Base-by-base conservation (phyloP, 2,329 filamentous ascomycete genomes). In the Arthrobotrys entomopaga region DNA sequence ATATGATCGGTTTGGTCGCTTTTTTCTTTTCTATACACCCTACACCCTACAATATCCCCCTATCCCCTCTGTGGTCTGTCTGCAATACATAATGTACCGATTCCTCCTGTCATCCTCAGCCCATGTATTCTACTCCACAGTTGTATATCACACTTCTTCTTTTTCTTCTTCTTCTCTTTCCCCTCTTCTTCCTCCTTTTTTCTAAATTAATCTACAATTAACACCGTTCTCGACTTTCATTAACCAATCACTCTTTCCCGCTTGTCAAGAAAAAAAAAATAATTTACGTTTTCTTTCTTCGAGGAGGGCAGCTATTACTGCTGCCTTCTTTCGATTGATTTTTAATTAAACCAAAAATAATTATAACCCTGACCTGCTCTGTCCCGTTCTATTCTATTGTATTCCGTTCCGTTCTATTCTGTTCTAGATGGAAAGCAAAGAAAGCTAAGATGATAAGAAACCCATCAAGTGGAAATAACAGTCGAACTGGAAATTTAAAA, bases 151-250 rank as follows among this genome's bases (percentile, higher is more conserved):
- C 29, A 34, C 29, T 34, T 69, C 56, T 60, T 26, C 22, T 58
- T n/a, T 38, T n/a, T n/a, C n/a, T n/a, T n/a, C n/a, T n/a, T n/a
- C n/a, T n/a, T n/a, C n/a, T n/a, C n/a, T n/a, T n/a, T n/a, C n/a
- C n/a, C n/a, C n/a, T n/a, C 22, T 60, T 59, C 57, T 49, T 40
- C 48, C 38, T 34, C 26, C 16, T 20, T 56, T 15, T 48, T 40
- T 40, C 19, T 11, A n/a, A n/a, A 19, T 46, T 24, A 64, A 34
- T 34, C 29, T 34, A 34, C 29, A 34, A 34, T 34, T 24, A 19
- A 43, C 19, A 48, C 40, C 4, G 42, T 61, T 61, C 49, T 73
- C 61, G 22, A 66, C 69, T 56, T 48, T 73, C 69, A 46, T 48
- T 49, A 48, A 49, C 53, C 34, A 11, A 2, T 34, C 53, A n/a